Base-by-base conservation (phyloP, 2,329 filamentous ascomycete species). In the Aureobasidium sp. region DNA sequence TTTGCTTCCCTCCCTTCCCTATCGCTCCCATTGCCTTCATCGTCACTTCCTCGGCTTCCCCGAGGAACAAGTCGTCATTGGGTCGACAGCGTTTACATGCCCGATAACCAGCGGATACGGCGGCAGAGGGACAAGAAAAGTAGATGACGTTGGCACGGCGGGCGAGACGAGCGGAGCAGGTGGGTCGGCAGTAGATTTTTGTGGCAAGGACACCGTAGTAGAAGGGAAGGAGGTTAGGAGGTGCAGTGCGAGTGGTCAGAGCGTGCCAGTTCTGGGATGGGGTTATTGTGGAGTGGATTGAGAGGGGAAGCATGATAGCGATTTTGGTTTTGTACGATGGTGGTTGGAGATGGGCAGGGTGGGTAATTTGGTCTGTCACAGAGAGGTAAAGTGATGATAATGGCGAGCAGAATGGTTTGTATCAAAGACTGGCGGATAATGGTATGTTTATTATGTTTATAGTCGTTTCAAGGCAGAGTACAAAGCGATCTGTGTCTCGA, bases 171-270 rank as follows among this genome's bases (percentile, higher is more conserved):
- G 81, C 79, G 15, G 80, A 79, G 69, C 85, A 87, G 25, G 78
- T 83, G 1, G 84, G 83, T 1, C 84, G 79, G 69, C 85, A 87
- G 72, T 84, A 87, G 58, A 83, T 82, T 48, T 74, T 76, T 3
- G 82, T 85, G 0, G 80, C 81, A 59, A 76, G 75, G 16, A 85
- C 81, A 25, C 74, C 77, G 72, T 85, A 85, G 63, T 25, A n/a
- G 21, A 42, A 42, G 36, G 70, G 72, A 3, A 7, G 1, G 15
- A 7, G 7, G 10, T 42, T 21, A 10, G 41, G n/a, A 1, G 41
- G 5, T 10, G n/a, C n/a, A 9, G 21, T 10, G 41, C n/a, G 41
- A 15, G 41, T 11, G 4, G 25, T 3, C 41, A 42, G 8, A 2
- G 32, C 32, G 3, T 37, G 32, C 48, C 48, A 52, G 15, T 27